phyloP scores from a whole-genome alignment of 2,329 filamentous ascomycete species.

The Fusarium sp. region DNA sequence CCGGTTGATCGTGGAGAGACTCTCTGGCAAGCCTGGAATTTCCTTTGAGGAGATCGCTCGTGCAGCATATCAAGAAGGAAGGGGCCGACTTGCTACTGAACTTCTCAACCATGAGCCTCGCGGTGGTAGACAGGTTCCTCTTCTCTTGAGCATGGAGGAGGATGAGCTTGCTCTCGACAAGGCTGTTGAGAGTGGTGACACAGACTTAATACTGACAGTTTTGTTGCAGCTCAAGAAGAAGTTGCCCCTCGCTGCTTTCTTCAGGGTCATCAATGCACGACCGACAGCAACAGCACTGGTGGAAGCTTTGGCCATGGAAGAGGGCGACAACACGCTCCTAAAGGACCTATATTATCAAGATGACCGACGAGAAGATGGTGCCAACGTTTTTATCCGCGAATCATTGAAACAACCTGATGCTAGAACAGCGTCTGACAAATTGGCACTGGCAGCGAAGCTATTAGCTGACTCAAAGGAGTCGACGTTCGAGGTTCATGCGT shows the following conservation, averaged over 20 bases:
- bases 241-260: constrained; percentile 88
- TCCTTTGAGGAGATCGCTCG: constrained; percentile 95
- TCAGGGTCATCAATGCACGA: constrained; percentile 86
- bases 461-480: constrained; percentile 85
- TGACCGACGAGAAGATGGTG: constrained; percentile 87
- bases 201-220: constrained; percentile 90
- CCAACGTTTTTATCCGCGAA: constrained; percentile 86
- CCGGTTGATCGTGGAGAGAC: constrained; percentile 82
- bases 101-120: constrained; percentile 93
- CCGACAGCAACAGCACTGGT: constrained; percentile 89
- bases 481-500: constrained; percentile 74
- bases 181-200: constrained; percentile 93
- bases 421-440: constrained; percentile 80
- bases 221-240: constrained; percentile 89
- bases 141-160: constrained; percentile 94
- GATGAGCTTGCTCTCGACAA: constrained; percentile 96
- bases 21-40: constrained; percentile 88
- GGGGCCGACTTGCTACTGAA: constrained; percentile 86
- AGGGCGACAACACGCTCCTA: constrained; percentile 79
- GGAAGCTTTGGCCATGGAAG: constrained; percentile 77
- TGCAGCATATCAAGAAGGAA: constrained; percentile 92
- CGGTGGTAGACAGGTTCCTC: constrained; percentile 93
- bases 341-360: constrained; percentile 99
- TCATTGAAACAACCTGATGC: constrained; percentile 77
- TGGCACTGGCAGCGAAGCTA: constrained; percentile 85